Evolutionary conservation across 2,329 filamentous ascomycete species (phyloP).

Genomic region (Neopestalotiopsis rosae): DNA sequence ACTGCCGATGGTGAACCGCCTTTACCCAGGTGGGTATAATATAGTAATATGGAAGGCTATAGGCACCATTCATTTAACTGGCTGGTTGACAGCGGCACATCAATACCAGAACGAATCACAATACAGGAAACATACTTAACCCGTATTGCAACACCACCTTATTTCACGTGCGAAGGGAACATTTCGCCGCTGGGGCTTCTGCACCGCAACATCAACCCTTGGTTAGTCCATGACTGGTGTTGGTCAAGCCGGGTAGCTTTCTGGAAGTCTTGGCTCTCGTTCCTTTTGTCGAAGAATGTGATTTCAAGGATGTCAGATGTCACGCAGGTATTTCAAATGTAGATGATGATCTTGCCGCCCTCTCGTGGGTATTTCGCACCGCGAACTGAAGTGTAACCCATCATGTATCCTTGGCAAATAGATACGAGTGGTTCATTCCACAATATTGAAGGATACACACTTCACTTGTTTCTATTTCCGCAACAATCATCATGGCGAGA

Average conservation of each 20-base stretch:
- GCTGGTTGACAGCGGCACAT: constrained; percentile 1
- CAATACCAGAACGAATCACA: background rate
- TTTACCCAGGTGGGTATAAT: constrained; percentile 1
- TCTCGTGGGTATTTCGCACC: background rate
- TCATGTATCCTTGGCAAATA: background rate
- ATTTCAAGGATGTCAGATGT: no score
- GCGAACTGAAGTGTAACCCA: background rate
- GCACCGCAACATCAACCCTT: background rate
- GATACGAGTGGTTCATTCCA: background rate
- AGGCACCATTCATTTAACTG: background rate
- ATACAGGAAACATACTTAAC: background rate
- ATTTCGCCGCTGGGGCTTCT: background rate
- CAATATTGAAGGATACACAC: background rate
- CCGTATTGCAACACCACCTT: constrained; percentile 3
- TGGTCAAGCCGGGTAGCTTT: background rate
- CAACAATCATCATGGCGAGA: background rate
- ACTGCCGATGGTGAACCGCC: background rate
- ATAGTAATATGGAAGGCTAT: constrained; percentile 5
- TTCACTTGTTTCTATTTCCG: background rate
- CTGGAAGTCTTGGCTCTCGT: background rate
- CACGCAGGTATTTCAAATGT: no score
- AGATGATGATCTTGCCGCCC: no score
- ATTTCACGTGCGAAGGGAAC: background rate
- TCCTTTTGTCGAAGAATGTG: background rate
- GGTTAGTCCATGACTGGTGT: background rate